These are phyloP conservation scores for Wickerhamiella qilinensis DNA, from an alignment of 805 yeast species.

Conservation along the genomic window DNA sequence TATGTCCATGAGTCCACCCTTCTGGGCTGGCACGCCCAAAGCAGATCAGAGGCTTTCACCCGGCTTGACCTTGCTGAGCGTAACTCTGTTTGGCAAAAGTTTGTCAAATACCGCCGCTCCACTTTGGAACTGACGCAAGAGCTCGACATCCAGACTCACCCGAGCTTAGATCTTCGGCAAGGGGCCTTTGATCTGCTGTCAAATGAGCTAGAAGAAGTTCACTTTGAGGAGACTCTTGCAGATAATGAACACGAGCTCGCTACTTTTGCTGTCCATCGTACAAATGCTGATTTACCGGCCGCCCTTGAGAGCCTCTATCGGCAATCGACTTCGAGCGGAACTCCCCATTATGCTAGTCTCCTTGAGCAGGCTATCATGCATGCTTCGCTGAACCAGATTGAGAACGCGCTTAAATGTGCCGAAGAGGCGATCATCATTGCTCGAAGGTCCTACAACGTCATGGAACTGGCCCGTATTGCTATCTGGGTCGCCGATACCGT, in stretches of 20 bases:
- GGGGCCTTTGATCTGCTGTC: neutral
- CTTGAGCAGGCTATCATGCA: conserved; percentile 58
- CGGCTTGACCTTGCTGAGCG: neutral
- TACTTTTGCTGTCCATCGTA: neutral
- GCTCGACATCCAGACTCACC: neutral
- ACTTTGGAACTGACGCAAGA: neutral
- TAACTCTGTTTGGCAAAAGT: neutral
- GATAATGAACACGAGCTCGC: neutral
- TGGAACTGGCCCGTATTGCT: neutral
- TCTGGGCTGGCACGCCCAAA: neutral
- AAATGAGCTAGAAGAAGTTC: neutral
- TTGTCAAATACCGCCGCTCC: neutral
- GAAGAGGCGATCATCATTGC: conserved; percentile 83
- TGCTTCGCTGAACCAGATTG: conserved; percentile 46
- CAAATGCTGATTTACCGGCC: neutral
- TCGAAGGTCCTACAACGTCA: conserved; percentile 55
- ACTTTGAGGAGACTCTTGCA: neutral
- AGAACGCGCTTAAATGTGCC: conserved; percentile 60
- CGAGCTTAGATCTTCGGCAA: neutral
- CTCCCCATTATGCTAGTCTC: conserved; percentile 37
- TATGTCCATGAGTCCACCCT: neutral
- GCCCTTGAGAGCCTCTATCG: neutral
- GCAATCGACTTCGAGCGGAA: neutral
- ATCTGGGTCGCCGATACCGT: neutral
- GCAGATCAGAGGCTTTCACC: neutral